Base-by-base conservation (phyloP, 108 stramenopile species). In the Cyclotella baltica region DNA sequence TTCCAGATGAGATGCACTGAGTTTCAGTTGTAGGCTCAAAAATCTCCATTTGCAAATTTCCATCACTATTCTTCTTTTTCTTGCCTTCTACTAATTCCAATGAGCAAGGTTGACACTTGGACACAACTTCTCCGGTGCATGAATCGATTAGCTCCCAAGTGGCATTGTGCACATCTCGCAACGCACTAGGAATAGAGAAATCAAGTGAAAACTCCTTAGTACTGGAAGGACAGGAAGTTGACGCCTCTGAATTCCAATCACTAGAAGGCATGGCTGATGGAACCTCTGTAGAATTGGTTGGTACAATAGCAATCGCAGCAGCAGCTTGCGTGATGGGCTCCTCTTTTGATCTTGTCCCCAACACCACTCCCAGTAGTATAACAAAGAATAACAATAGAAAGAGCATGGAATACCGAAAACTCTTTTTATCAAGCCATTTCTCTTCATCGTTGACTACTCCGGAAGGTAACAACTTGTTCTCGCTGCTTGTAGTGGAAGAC, bases 91-190 rank as follows among this genome's bases (percentile, higher is more conserved):
- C 33, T 1, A 72, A 8, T 58, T 40, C 40, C 20, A 59, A 31
- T 2, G 58, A 61, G 47, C 75, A 76, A 22, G 75, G 64, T 37
- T 25, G 34, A 28, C 75, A 76, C 40, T 57, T 23, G 38, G 51
- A 25, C 30, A 76, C 18, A 13, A 76, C 33, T 8, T 76, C 65
- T 46, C 65, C 75, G 0, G 75, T 53, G 11, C 75, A 76, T 19
- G 65, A 19, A 48, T 76, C 64, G 9, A 31, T 27, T 25, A 76
- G 30, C 36, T 61, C 47, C 75, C 75, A 76, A 13, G 75, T 73
- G 47, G 35, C 33, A 73, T 73, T 62, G 16, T 48, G 37, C n/a
- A 34, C 5, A 53, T 62, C 16, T 10, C 18, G 1, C 38, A 36
- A 34, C 22, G 40, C 4, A 6, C 20, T 62, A 19, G 27, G 61